phyloP scores from a whole-genome alignment of 371 early-diverging fungal genomes.

The Batkoa obscura region DNA sequence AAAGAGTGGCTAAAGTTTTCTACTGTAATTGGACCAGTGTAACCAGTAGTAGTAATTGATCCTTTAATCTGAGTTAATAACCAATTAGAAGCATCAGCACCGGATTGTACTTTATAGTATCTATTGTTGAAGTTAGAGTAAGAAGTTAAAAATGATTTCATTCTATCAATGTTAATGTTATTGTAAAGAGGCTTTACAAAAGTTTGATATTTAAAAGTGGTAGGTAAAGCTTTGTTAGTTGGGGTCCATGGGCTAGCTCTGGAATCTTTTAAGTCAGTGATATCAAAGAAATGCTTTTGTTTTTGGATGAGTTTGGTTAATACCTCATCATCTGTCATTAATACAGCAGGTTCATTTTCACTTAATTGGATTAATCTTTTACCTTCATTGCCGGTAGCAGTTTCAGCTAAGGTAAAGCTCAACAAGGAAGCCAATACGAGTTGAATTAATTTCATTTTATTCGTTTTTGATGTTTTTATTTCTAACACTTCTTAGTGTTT shows the following conservation, averaged over 20 bases:
- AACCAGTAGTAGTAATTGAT: not conserved
- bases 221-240: not conserved
- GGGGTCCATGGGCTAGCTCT: no score
- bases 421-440: no score
- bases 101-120: not conserved
- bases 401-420: no score
- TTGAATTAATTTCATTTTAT: no score
- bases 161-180: not conserved
- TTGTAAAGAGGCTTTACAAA: not conserved
- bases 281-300: constrained; percentile 63
- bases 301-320: constrained; percentile 37
- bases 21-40: constrained; percentile 26
- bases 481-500: no score
- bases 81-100: not conserved
- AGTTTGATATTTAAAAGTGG: not conserved
- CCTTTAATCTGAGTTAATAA: not conserved
- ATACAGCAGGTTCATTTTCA: constrained; percentile 27
- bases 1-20: constrained; percentile 52
- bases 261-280: constrained; percentile 38
- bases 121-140: constrained; percentile 1
- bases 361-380: constrained; percentile 16
- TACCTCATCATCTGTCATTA: constrained; percentile 44
- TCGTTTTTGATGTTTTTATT: no score
- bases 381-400: no score
- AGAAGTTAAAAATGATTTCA: not conserved